Conservation (phyloP, 2,329 filamentous ascomycete species). For the Diaporthe sp. region DNA sequence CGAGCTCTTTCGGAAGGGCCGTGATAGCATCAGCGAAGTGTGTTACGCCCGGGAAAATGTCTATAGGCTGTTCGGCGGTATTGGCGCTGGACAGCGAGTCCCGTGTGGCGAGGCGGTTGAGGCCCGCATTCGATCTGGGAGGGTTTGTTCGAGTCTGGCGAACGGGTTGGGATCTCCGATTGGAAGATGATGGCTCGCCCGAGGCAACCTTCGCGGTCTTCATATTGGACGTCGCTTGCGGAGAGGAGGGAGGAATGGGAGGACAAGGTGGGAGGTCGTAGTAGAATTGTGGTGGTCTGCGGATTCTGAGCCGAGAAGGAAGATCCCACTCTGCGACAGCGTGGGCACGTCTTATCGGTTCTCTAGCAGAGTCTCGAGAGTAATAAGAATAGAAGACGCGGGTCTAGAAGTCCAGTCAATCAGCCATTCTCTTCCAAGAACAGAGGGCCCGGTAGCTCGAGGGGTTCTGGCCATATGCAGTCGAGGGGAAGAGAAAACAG, state of each 20-base stretch:
- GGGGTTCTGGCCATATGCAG: slow-evolving; percentile 22
- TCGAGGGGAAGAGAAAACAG: slow-evolving; percentile 31
- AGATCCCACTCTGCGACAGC: slow-evolving; percentile 32
- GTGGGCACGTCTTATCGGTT: slow-evolving; percentile 16
- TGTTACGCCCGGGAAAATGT: slow-evolving; percentile 76
- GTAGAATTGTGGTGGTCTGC: slow-evolving; percentile 20
- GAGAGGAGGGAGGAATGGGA: slow-evolving; percentile 29
- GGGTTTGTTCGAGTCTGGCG: slow-evolving; percentile 77
- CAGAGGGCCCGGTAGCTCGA: slow-evolving; percentile 20
- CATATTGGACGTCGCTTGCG: slow-evolving; percentile 56
- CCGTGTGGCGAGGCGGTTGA: slow-evolving; percentile 60
- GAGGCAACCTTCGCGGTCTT: slow-evolving; percentile 67
- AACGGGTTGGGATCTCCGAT: slow-evolving; percentile 73
- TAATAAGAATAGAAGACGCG: neutral
- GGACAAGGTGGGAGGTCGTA: slow-evolving; percentile 39
- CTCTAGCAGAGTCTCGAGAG: slow-evolving; percentile 14
- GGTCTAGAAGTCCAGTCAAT: slow-evolving; percentile 11
- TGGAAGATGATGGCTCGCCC: slow-evolving; percentile 59
- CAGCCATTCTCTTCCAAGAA: slow-evolving; percentile 35
- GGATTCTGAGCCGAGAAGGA: slow-evolving; percentile 27
- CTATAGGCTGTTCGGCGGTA: slow-evolving; percentile 71
- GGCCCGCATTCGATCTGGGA: slow-evolving; percentile 65
- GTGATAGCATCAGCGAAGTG: slow-evolving; percentile 93
- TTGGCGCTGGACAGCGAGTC: slow-evolving; percentile 61
- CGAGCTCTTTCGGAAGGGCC: slow-evolving; percentile 93